Percentiles rank a stretch among this genome's conserved stretches.
Conservation (phyloP, 371 early-diverging fungal species). For the Choanephora cucurbitarum region DNA sequence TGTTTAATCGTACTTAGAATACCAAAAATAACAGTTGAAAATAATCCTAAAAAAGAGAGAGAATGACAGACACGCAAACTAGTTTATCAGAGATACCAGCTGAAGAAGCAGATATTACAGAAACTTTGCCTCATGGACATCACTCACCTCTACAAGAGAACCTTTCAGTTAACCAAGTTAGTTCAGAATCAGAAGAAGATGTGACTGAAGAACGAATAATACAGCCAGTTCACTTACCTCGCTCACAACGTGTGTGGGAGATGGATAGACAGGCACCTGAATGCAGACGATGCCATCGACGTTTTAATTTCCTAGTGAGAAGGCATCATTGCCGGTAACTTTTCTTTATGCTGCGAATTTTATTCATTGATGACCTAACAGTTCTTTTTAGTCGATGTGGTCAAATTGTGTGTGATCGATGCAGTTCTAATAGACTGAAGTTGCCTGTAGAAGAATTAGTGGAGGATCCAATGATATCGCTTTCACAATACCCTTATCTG, state of each 20-base stretch:
- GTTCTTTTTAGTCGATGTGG: constrained; percentile 67
- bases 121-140: too few relatives aligned
- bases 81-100: too few relatives aligned
- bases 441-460: constrained; percentile 39
- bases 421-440: constrained; percentile 51
- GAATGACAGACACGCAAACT: too few relatives aligned
- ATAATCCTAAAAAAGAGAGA: too few relatives aligned
- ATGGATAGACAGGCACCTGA: constrained; percentile 60
- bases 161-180: too few relatives aligned
- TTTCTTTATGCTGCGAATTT: background rate
- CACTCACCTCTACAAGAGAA: too few relatives aligned
- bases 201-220: constrained; percentile 14
- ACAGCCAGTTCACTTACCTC: constrained; percentile 10
- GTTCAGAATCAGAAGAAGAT: constrained; percentile 23
- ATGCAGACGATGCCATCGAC: constrained; percentile 63
- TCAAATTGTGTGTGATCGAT: constrained; percentile 71
- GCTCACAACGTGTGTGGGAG: constrained; percentile 58
- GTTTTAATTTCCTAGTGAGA: constrained; percentile 64
- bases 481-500: constrained; percentile 37
- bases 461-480: constrained; percentile 46
- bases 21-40: too few relatives aligned
- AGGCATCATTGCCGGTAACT: constrained; percentile 70
- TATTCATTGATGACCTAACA: too few relatives aligned
- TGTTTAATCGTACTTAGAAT: too few relatives aligned
- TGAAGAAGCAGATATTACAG: too few relatives aligned